Base-by-base conservation (phyloP, 108 stramenopile species). In the Pseudonitzschia pungens region DNA sequence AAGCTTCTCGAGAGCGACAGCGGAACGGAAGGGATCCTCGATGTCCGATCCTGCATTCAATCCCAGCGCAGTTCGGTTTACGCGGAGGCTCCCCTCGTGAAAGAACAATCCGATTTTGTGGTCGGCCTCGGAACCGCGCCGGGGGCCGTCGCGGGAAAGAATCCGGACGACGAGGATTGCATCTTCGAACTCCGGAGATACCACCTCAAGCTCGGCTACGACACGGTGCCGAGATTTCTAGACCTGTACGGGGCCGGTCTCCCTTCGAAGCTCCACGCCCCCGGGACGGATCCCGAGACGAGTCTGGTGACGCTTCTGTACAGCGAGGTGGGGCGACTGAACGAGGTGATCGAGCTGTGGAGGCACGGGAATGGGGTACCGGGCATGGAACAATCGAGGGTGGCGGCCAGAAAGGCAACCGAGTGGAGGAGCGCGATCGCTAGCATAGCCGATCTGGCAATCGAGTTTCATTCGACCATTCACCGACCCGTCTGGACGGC, bases 271-370 rank as follows among this genome's bases (percentile, higher is more conserved):
- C 76, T 87, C 31, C 52, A 62, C 0, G 83, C 85, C 18, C 41
- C 22, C 14, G 81, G 82, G 2, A 86, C 82, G 24, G 84, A 91
- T 77, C 85, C 87, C 0, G 77, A 79, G 1, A 88, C 90, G 14
- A 55, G 74, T 27, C 63, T 92, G 24, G 69, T 84, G 0, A 86
- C 88, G 40, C 36, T 92, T 3, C 55, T 92, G 21, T 78, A 84
- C 52, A 77, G 70, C 26, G 88, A 92, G 70, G 77, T 88, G 11
- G 87, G 88, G 27, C 51, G 66, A 20, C 68, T 92, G 64, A 92
- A 92, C 69, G 86, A 87, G 52, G 87, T 87, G 1, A 84, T 84
- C 63, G 88, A 92, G 66, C 72, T 92, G 45, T 92, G 90, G 90
- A 82, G 85, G 41, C 90, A 92, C 72, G 87, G 87, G 12, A 74